Evolutionary conservation across 768 basidiomycete genomes (phyloP).

Genomic region (Macrolepiota fuliginosa): DNA sequence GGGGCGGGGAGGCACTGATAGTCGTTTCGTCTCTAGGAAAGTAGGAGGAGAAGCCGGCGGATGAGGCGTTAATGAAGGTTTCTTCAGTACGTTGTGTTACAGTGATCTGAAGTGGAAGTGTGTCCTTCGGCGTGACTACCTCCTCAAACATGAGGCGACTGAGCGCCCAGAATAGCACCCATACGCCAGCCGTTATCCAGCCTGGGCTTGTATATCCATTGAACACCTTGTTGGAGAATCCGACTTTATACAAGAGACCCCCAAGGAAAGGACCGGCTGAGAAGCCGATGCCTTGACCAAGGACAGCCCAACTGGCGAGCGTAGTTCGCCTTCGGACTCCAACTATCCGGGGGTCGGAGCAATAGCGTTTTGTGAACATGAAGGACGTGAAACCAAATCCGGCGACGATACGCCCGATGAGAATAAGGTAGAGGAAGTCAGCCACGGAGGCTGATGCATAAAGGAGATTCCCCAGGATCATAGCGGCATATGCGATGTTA

Average conservation of each 20-base stretch:
- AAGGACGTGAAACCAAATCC: constrained; percentile 61
- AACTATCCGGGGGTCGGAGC: constrained; percentile 67
- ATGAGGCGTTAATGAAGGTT: not conserved
- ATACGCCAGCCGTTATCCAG: constrained; percentile 59
- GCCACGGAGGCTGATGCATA: constrained; percentile 61
- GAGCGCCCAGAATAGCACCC: constrained; percentile 49
- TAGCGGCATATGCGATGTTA: constrained; percentile 49
- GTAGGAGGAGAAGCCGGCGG: constrained; percentile 28
- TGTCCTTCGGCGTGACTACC: constrained; percentile 20
- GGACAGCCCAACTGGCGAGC: constrained; percentile 59
- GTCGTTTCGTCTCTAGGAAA: constrained; percentile 37
- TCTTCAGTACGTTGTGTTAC: not conserved
- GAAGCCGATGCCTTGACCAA: constrained; percentile 62
- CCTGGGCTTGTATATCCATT: constrained; percentile 69
- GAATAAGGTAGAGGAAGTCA: constrained; percentile 64
- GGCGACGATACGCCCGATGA: constrained; percentile 64
- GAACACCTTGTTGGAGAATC: constrained; percentile 53
- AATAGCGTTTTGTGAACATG: constrained; percentile 71
- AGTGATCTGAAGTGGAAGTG: not conserved
- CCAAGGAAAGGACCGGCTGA: constrained; percentile 63
- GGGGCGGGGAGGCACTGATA: constrained; percentile 4
- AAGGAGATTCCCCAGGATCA: constrained; percentile 54
- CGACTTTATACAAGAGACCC: constrained; percentile 59
- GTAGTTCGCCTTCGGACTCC: constrained; percentile 62
- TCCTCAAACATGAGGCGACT: constrained; percentile 38